phyloP scores from a whole-genome alignment of 129 eudicot genomes.

The Centella asiatica region DNA sequence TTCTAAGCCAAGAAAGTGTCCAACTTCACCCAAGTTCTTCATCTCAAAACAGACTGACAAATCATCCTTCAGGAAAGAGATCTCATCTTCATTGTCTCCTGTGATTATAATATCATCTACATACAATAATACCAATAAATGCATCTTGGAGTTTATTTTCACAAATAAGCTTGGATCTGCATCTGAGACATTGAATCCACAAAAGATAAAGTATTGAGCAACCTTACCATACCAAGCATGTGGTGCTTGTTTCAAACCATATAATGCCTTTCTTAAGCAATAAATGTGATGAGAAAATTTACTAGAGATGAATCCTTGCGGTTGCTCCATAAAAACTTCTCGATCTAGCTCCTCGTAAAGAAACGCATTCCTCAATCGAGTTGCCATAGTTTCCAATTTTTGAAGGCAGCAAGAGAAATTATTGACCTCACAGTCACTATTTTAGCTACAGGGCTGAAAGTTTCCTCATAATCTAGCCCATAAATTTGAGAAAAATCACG shows the following conservation, averaged over 20 bases:
- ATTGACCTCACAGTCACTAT: background rate
- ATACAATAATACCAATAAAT: no score
- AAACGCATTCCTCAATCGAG: background rate
- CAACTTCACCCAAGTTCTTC: constrained; percentile 11
- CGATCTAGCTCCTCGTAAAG: background rate
- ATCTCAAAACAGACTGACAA: constrained; percentile 11
- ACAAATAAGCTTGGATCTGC: background rate
- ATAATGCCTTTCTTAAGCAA: background rate
- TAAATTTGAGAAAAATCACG: background rate
- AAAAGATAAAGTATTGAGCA: background rate
- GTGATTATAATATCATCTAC: no score
- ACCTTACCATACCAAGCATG: background rate
- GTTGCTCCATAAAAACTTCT: background rate
- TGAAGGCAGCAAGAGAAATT: background rate
- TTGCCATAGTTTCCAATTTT: background rate
- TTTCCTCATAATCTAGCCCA: background rate
- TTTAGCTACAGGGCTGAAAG: background rate
- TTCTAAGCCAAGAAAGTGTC: constrained; percentile 16
- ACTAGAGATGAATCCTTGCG: background rate
- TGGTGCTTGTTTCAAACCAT: background rate
- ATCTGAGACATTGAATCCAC: background rate
- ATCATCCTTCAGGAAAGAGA: background rate
- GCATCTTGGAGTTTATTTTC: no score
- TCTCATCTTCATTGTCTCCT: no score
- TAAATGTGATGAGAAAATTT: background rate